Percentiles rank a stretch among this genome's conserved stretches.
Conservation (phyloP, 2,329 filamentous ascomycete genomes). For the Periconia macrospinosa region DNA sequence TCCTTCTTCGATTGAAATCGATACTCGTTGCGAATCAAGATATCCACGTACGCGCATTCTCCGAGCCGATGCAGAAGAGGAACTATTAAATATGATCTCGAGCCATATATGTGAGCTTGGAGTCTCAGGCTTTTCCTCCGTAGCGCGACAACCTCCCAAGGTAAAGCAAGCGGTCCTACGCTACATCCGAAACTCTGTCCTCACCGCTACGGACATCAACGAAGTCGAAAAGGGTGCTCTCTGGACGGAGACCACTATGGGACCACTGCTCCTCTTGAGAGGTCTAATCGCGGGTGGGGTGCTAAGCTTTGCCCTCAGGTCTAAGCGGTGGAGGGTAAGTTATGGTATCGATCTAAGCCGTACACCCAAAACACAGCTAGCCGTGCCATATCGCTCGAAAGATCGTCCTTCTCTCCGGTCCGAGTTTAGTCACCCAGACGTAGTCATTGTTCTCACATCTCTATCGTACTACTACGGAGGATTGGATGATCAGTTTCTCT, state of each 20-base stretch:
- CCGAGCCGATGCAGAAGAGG: conserved; percentile 36
- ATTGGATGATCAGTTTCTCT: conserved; percentile 54
- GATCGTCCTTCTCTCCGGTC: conserved; percentile 63
- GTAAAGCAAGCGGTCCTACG: conserved; percentile 28
- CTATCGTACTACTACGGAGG: conserved; percentile 69
- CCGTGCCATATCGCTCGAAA: conserved; percentile 67
- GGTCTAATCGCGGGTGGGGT: conserved; percentile 61
- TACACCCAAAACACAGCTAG: conserved; percentile 54
- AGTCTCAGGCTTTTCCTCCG: conserved; percentile 46
- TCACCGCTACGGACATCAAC: conserved; percentile 41
- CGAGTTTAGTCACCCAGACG: conserved; percentile 70
- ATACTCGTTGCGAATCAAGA: conserved; percentile 25
- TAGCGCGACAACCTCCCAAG: conserved; percentile 39
- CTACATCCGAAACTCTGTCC: conserved; percentile 50
- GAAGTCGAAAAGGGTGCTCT: conserved; percentile 21
- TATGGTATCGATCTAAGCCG: conserved; percentile 57
- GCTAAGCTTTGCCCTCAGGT: conserved; percentile 54
- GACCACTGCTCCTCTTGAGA: conserved; percentile 52
- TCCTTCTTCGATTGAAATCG: conserved; percentile 50
- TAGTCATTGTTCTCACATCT: conserved; percentile 65
- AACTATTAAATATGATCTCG: conserved; percentile 27
- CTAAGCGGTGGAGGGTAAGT: conserved; percentile 67
- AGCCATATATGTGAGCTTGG: conserved; percentile 49
- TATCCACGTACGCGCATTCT: conserved; percentile 58
- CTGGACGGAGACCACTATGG: conserved; percentile 40